These are phyloP conservation scores for Raphanus sativus DNA, from an alignment of 345 rosid species.

Conservation along the genomic window DNA sequence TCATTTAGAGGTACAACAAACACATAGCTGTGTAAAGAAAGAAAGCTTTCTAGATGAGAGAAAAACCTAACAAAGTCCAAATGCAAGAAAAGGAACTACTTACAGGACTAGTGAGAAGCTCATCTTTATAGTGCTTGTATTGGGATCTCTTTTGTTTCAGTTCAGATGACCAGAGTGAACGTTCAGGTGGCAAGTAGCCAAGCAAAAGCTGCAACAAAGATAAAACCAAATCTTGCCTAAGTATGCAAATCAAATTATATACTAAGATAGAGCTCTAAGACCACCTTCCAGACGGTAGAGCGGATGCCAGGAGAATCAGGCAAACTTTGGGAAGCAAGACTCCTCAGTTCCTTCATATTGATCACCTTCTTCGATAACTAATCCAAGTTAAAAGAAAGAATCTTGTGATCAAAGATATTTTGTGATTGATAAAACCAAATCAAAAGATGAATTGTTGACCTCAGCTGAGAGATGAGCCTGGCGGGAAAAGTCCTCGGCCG, in stretches of 20 bases:
- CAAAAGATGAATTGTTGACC: constrained; percentile 40
- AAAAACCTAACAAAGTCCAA: too few relatives aligned
- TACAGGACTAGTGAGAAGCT: constrained; percentile 93
- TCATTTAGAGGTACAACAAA: constrained; percentile 52
- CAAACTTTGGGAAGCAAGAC: constrained; percentile 78
- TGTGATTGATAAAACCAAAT: background rate
- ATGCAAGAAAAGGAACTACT: constrained; percentile 32
- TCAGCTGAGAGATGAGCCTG: constrained; percentile 80
- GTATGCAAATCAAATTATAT: background rate
- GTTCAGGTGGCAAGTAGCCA: constrained; percentile 89
- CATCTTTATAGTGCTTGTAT: constrained; percentile 82
- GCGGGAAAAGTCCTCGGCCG: constrained; percentile 62
- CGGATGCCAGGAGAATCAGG: constrained; percentile 89
- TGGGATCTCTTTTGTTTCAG: constrained; percentile 84
- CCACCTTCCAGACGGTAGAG: constrained; percentile 75
- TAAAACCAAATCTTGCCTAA: background rate
- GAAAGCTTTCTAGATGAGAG: background rate
- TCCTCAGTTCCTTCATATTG: constrained; percentile 76
- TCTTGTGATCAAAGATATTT: background rate
- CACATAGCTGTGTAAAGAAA: background rate
- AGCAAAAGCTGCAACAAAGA: constrained; percentile 68
- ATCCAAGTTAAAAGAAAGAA: background rate
- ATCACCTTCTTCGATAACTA: constrained; percentile 85
- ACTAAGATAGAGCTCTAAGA: background rate
- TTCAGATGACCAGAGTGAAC: constrained; percentile 77